Conservation (phyloP, 805 yeast genomes). For the Kuraishia capsulata region DNA sequence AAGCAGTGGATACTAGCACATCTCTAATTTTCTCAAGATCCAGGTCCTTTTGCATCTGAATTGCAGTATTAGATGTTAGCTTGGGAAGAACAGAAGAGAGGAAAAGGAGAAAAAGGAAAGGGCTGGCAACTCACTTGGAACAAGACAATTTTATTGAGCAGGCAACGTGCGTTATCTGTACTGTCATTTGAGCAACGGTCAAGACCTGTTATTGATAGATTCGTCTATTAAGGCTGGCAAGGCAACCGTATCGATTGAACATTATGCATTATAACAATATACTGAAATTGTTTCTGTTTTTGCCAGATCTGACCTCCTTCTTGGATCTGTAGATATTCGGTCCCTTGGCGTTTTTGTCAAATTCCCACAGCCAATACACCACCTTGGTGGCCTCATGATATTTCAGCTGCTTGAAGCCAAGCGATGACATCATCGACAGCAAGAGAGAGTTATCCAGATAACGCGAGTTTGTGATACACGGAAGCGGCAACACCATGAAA, state of each 20-base stretch:
- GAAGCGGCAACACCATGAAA: constrained; percentile 81
- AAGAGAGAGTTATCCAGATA: constrained; percentile 46
- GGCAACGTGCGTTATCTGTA: too few species aligned
- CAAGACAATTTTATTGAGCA: too few species aligned
- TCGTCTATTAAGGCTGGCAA: too few species aligned
- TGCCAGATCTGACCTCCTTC: neutral
- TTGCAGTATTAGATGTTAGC: too few species aligned
- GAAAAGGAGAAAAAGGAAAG: too few species aligned
- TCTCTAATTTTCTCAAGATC: constrained; percentile 25
- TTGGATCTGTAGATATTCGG: neutral
- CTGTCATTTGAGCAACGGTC: too few species aligned
- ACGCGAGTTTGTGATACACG: constrained; percentile 78
- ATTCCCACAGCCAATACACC: constrained; percentile 60
- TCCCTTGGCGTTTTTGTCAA: neutral
- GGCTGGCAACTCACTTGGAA: too few species aligned
- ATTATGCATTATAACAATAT: neutral
- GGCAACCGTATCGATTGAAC: too few species aligned
- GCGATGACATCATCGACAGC: constrained; percentile 33
- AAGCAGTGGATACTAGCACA: constrained; percentile 29
- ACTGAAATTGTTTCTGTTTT: neutral
- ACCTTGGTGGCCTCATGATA: constrained; percentile 60
- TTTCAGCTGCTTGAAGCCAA: constrained; percentile 48
- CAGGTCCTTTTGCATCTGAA: neutral
- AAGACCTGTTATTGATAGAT: too few species aligned
- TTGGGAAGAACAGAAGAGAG: too few species aligned